Conservation (phyloP, 2,329 filamentous ascomycete genomes). For the Lasiodiplodia gonubiensis region DNA sequence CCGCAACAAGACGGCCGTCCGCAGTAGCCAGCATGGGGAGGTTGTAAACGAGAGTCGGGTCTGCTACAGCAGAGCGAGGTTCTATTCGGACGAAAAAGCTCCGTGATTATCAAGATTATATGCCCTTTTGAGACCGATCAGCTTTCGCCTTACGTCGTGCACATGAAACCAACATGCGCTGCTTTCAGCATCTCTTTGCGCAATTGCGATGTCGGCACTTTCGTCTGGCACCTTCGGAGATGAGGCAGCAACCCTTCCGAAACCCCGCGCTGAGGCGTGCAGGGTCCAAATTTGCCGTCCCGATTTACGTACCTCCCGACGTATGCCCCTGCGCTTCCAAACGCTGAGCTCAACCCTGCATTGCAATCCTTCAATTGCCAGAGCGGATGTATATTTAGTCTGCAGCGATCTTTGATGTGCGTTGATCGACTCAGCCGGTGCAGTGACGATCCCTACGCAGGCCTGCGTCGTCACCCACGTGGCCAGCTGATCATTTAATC, state of each 20-base stretch:
- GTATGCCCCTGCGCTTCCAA: background rate
- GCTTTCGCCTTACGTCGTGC: background rate
- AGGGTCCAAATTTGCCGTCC: background rate
- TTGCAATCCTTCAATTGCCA: background rate
- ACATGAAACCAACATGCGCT: background rate
- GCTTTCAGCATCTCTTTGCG: background rate
- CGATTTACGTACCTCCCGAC: background rate
- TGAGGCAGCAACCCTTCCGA: background rate
- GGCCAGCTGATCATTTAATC: conserved; percentile 5
- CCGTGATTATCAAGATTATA: conserved; percentile 6
- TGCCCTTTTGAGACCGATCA: conserved; percentile 13
- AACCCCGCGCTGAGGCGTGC: background rate
- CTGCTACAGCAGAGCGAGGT: background rate
- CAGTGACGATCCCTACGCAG: background rate
- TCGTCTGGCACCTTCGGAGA: background rate
- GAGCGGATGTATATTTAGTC: background rate
- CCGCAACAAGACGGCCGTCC: background rate
- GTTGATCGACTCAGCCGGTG: background rate
- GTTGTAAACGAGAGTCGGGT: background rate
- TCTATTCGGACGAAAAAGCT: background rate
- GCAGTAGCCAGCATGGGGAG: conserved; percentile 14
- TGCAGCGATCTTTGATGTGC: background rate
- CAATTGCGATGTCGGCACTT: conserved; percentile 16
- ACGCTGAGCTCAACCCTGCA: background rate
- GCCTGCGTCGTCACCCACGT: conserved; percentile 5